phyloP scores from a whole-genome alignment of 2,329 filamentous ascomycete species.

The Curvularia sp. region DNA sequence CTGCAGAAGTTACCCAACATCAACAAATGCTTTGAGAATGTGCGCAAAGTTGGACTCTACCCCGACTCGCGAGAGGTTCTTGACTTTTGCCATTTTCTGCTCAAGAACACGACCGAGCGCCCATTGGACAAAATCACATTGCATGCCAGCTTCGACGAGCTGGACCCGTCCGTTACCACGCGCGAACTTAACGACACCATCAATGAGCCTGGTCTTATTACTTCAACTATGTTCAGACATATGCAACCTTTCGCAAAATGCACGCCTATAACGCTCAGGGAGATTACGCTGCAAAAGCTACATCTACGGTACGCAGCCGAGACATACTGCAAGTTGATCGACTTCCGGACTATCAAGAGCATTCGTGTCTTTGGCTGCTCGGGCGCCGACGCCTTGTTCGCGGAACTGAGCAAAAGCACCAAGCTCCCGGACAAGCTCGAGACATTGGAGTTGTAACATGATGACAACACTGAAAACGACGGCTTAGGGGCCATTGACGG shows the following conservation, averaged over 20 bases:
- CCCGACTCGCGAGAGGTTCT: constrained; percentile 56
- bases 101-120: constrained; percentile 50
- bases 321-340: constrained; percentile 57
- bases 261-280: constrained; percentile 54
- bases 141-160: constrained; percentile 56
- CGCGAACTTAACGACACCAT: constrained; percentile 58
- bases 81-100: constrained; percentile 53
- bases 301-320: constrained; percentile 57
- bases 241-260: constrained; percentile 58
- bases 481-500: constrained; percentile 57
- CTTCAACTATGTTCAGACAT: constrained; percentile 56
- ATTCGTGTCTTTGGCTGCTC: constrained; percentile 55
- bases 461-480: constrained; percentile 58
- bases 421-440: constrained; percentile 56
- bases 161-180: constrained; percentile 41
- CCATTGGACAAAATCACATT: constrained; percentile 57
- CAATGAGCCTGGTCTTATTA: constrained; percentile 57
- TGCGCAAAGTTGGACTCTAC: constrained; percentile 56
- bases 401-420: constrained; percentile 56
- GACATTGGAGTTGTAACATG: constrained; percentile 57
- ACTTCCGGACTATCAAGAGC: constrained; percentile 54
- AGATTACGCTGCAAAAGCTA: constrained; percentile 56
- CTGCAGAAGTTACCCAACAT: constrained; percentile 54
- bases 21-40: constrained; percentile 52
- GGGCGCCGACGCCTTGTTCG: constrained; percentile 57